Conservation (phyloP, 1,284 basidiomycete species). For the Ustilago trichophora region DNA sequence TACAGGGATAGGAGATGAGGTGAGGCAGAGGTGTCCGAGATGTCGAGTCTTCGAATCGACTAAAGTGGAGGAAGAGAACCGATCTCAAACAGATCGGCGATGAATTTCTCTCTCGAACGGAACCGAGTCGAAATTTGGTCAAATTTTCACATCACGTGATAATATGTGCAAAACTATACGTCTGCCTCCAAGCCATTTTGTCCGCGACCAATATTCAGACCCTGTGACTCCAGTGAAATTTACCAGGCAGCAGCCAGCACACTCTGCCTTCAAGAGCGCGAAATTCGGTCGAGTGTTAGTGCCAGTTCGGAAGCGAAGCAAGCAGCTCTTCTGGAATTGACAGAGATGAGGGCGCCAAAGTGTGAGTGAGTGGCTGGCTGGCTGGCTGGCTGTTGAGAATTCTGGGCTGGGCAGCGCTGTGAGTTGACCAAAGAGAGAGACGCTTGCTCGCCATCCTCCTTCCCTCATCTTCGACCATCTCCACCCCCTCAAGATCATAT, state of each 20-base stretch:
- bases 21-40: too few species aligned
- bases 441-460: constrained; percentile 20
- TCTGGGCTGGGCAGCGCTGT: too few species aligned
- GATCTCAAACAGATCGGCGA: neutral
- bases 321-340: too few species aligned
- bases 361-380: neutral
- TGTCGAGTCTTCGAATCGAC: too few species aligned
- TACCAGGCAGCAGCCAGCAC: neutral
- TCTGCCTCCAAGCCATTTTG: too few species aligned
- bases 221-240: neutral
- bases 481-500: constrained; percentile 51
- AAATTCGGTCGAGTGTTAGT: neutral
- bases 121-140: neutral
- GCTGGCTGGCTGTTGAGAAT: too few species aligned
- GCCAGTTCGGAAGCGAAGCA: too few species aligned
- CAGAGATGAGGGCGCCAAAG: neutral
- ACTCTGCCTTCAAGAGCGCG: too few species aligned
- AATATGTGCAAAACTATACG: neutral
- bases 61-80: neutral
- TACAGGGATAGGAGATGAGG: too few species aligned
- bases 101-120: neutral
- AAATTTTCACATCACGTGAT: neutral
- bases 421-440: neutral
- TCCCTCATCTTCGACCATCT: constrained; percentile 49
- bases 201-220: neutral